Percentiles rank a stretch among this genome's conserved stretches.
Conservation (phyloP, 441 rosid genomes). For the Pelargonium myrrhifolium region DNA sequence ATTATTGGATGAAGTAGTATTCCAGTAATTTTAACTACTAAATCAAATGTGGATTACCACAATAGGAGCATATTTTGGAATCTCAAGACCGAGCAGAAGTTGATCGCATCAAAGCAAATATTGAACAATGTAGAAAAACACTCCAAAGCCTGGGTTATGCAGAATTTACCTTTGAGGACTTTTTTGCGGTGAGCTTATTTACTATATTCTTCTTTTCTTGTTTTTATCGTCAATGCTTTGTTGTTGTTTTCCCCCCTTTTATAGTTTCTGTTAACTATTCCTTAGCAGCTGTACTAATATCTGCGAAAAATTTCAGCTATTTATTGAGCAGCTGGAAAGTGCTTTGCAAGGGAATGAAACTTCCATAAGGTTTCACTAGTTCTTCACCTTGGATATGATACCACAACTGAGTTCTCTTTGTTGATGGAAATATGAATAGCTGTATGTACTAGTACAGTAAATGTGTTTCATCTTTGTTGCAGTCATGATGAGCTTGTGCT, state of each 20-base stretch:
- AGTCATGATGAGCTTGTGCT: conserved; percentile 69
- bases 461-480: conserved; percentile 22
- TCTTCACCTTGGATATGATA: neutral
- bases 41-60: neutral
- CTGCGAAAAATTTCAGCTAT: conserved; percentile 45
- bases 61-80: conserved; percentile 24
- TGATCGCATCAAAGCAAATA: conserved; percentile 19
- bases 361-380: conserved; percentile 53
- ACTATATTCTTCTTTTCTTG: conserved; percentile 4
- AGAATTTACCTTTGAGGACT: conserved; percentile 91
- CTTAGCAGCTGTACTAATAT: neutral
- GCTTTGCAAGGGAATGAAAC: conserved; percentile 70
- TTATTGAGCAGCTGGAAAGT: conserved; percentile 81
- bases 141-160: conserved; percentile 83
- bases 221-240: neutral
- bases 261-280: neutral
- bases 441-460: conserved; percentile 8
- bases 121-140: conserved; percentile 26
- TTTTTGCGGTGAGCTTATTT: conserved; percentile 55
- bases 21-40: neutral
- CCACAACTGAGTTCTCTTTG: conserved; percentile 9
- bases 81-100: conserved; percentile 25
- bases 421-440: neutral
- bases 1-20: neutral
- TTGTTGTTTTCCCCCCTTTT: neutral